Base-by-base conservation (phyloP, 768 basidiomycete genomes). In the Pilatotrama ljubarskyi region DNA sequence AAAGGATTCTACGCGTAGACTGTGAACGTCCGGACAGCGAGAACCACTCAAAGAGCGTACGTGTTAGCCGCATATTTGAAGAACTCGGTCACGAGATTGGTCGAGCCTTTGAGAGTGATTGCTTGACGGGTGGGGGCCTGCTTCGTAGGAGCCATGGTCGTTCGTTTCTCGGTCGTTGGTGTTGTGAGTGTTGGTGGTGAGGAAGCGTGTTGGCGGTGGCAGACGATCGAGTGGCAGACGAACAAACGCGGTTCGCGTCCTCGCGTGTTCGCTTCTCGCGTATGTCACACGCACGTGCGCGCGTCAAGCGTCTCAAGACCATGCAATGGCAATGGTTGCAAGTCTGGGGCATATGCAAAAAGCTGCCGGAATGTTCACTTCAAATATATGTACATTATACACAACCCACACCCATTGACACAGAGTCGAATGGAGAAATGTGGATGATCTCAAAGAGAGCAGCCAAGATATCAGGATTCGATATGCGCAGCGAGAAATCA, bases 41-140 rank as follows among this genome's bases (percentile, higher is more conserved):
- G 25, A n/a, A 22, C 20, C 24, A 5, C 29, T 1, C 36, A 80
- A n/a, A 10, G 29, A 10, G 11, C 91, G 64, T 69, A 95, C 94
- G 90, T 95, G 78, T 97, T 97, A 66, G 94, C 93, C n/a, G 93
- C 91, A 75, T 95, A 98, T 78, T 98, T 98, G 82, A 99, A 98
- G 81, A 99, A 98, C 68, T 99, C 97, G 0, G 94, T 96, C 57
- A 98, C 96, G 18, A 98, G 82, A 40, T 85, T 82, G 2, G 94
- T 93, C 0, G 94, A 96, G 2, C 97, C 97, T 69, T 98, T 97
- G 74, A 99, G 88, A 0, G 93, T 95, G 65, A 98, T 96, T 4
- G 89, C 86, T 62, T 91, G 88, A 42, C 85, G 84, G 20, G 78
- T 75, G 3, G 77, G 77, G 47, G 77, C 75, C 69, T 80, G 79